Percentiles rank a stretch among this genome's conserved stretches.
Conservation (phyloP, 768 basidiomycete species). For the Myochromella boudieri region DNA sequence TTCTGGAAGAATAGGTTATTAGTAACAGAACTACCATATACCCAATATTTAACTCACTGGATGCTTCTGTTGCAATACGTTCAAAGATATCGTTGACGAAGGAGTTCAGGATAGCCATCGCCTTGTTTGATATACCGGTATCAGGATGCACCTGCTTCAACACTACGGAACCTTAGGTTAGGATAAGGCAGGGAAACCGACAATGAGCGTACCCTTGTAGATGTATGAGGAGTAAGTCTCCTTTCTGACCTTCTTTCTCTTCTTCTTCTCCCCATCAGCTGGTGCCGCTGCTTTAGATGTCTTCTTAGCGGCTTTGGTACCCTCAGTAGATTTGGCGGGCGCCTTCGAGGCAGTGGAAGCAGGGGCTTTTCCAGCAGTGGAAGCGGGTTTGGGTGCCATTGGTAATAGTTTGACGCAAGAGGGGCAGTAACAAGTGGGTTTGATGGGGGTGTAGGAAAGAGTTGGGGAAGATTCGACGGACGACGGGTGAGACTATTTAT, state of each 20-base stretch:
- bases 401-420: constrained; percentile 14
- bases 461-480: constrained; percentile 17
- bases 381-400: constrained; percentile 77
- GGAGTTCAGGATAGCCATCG: constrained; percentile 94
- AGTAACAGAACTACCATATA: neutral
- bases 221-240: constrained; percentile 95
- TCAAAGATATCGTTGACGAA: constrained; percentile 97
- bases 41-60: constrained; percentile 54
- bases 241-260: constrained; percentile 82
- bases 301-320: constrained; percentile 79
- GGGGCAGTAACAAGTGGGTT: constrained; percentile 6
- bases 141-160: constrained; percentile 98
- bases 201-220: constrained; percentile 65
- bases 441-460: constrained; percentile 22
- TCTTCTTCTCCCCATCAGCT: constrained; percentile 81
- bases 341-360: constrained; percentile 73
- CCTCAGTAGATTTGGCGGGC: constrained; percentile 63
- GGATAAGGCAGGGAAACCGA: neutral
- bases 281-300: constrained; percentile 63
- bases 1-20: constrained; percentile 46
- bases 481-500: constrained; percentile 29
- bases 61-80: constrained; percentile 89
- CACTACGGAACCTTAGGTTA: constrained; percentile 43
- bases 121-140: constrained; percentile 99
- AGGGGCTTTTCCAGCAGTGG: constrained; percentile 82